phyloP scores from a whole-genome alignment of 1,139 yeast genomes.

The Debaryomycetaceae sp. region DNA sequence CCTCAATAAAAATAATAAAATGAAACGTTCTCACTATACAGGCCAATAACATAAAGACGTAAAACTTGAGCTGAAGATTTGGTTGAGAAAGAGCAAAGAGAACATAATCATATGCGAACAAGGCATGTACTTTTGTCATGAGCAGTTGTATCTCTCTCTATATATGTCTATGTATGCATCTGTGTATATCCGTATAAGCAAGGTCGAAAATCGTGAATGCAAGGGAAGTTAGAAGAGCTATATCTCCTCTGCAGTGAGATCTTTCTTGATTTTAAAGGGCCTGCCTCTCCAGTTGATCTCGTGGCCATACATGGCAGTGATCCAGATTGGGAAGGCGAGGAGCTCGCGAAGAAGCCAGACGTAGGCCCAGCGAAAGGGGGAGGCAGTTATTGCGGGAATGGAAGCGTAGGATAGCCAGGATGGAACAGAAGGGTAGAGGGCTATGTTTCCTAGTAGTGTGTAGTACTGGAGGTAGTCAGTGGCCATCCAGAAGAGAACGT shows the following conservation, averaged over 20 bases:
- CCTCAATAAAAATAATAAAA: neutral
- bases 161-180: neutral
- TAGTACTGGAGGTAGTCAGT: constrained; percentile 63
- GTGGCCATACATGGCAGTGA: constrained; percentile 74
- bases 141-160: too few species aligned
- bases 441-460: constrained; percentile 33
- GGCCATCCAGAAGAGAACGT: constrained; percentile 59
- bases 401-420: constrained; percentile 25
- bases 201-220: neutral
- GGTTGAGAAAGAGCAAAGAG: too few species aligned
- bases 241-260: constrained; percentile 72
- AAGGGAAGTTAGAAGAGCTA: constrained; percentile 9
- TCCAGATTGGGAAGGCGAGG: constrained; percentile 83
- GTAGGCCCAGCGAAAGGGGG: constrained; percentile 23
- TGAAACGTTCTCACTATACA: neutral
- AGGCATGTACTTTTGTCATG: too few species aligned
- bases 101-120: too few species aligned
- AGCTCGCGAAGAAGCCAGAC: constrained; percentile 69
- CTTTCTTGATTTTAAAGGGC: constrained; percentile 69
- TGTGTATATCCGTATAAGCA: too few species aligned
- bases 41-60: neutral
- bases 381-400: constrained; percentile 11
- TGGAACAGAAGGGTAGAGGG: constrained; percentile 17
- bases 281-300: constrained; percentile 80
- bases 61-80: too few species aligned